Conservation (phyloP, 495 filamentous ascomycete genomes). For the Penicillium riverlandense region DNA sequence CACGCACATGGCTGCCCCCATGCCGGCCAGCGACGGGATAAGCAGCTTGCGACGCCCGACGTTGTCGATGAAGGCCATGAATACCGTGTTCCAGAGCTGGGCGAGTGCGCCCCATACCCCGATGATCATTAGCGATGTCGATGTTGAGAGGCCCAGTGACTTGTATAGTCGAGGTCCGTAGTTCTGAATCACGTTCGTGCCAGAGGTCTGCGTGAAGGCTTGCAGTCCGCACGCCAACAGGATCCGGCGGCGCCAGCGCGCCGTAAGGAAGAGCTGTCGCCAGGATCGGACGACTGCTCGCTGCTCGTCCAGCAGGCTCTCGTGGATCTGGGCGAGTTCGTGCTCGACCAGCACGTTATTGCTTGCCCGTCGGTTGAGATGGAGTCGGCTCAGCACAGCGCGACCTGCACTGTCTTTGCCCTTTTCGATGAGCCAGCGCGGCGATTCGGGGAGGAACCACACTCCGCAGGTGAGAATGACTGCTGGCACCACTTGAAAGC, state of each 20-base stretch:
- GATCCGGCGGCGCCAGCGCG: slow-evolving; percentile 37
- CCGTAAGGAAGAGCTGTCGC: slow-evolving; percentile 35
- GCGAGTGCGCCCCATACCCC: slow-evolving; percentile 46
- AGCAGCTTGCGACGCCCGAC: slow-evolving; percentile 46
- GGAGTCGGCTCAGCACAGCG: slow-evolving; percentile 33
- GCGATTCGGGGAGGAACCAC: slow-evolving; percentile 48
- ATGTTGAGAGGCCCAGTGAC: slow-evolving; percentile 36
- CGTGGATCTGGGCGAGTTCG: slow-evolving; percentile 41
- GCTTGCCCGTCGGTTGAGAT: slow-evolving; percentile 27
- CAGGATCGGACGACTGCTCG: slow-evolving; percentile 28
- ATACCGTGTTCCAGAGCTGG: slow-evolving; percentile 41
- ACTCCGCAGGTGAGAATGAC: slow-evolving; percentile 41
- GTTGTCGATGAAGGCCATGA: slow-evolving; percentile 46
- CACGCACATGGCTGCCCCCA: slow-evolving; percentile 45
- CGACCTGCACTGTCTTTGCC: slow-evolving; percentile 38
- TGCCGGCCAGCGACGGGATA: slow-evolving; percentile 42
- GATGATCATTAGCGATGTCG: slow-evolving; percentile 43
- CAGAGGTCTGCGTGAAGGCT: slow-evolving; percentile 46
- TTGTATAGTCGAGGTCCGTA: slow-evolving; percentile 45
- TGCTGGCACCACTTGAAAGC: slow-evolving; percentile 44
- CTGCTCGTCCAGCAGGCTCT: slow-evolving; percentile 34
- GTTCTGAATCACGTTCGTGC: slow-evolving; percentile 47
- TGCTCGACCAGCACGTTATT: slow-evolving; percentile 37
- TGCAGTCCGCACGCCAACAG: slow-evolving; percentile 47
- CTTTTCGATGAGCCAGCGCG: slow-evolving; percentile 50